Conservation (phyloP, 345 rosid species). For the Citrus trifoliata region DNA sequence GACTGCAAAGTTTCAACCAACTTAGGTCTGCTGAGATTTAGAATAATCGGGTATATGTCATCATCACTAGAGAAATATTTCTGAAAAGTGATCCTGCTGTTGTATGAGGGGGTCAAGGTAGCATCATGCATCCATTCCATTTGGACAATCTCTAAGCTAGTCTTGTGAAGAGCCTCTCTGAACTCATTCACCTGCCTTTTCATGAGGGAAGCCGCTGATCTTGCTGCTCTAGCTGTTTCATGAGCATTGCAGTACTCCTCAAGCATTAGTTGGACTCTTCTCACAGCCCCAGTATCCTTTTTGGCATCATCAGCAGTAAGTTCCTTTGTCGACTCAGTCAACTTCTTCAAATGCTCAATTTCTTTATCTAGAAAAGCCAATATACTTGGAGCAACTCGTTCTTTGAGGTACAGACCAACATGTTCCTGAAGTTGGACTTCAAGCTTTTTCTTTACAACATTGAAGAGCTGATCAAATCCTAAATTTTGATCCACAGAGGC, state of each 20-base stretch:
- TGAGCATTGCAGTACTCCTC: constrained; percentile 82
- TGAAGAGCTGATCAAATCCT: constrained; percentile 84
- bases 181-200: constrained; percentile 69
- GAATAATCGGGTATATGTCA: constrained; percentile 48
- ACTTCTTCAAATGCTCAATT: constrained; percentile 48
- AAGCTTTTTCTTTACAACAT: constrained; percentile 68
- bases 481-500: constrained; percentile 68
- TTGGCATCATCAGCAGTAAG: constrained; percentile 34
- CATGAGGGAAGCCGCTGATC: constrained; percentile 70
- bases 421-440: constrained; percentile 72
- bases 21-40: constrained; percentile 61
- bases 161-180: constrained; percentile 61
- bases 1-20: constrained; percentile 67
- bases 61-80: constrained; percentile 52
- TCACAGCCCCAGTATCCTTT: constrained; percentile 44
- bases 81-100: constrained; percentile 53
- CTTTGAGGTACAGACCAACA: constrained; percentile 56
- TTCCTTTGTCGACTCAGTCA: constrained; percentile 42
- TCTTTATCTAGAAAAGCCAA: constrained; percentile 62
- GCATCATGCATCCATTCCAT: constrained; percentile 89
- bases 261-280: constrained; percentile 67
- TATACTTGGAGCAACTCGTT: constrained; percentile 56
- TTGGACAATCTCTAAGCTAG: constrained; percentile 72
- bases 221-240: constrained; percentile 83
- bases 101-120: constrained; percentile 56